These are phyloP conservation scores for Eimeria falciformis DNA, from an alignment of 169 alveolate species.

Conservation along the genomic window DNA sequence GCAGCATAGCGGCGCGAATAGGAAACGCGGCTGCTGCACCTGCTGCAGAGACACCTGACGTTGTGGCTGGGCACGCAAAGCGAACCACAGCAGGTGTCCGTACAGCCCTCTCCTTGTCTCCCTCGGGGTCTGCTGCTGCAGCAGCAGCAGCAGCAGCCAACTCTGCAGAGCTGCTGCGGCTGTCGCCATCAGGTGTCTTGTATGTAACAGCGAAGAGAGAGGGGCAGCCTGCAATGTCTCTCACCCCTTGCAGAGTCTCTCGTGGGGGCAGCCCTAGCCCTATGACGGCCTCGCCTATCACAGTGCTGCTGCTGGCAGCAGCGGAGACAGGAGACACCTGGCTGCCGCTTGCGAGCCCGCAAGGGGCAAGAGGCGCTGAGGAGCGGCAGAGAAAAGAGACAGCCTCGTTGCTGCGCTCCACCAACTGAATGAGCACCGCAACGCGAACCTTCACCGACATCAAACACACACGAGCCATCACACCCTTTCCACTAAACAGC, in stretches of 20 bases:
- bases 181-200: not conserved
- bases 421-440: constrained; percentile 63
- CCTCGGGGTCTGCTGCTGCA: constrained; percentile 1
- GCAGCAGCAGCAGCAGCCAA: constrained; percentile 27
- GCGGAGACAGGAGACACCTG: not conserved
- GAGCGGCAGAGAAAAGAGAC: constrained; percentile 73
- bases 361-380: constrained; percentile 26
- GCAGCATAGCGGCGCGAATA: not conserved
- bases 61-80: constrained; percentile 29
- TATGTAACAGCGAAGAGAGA: constrained; percentile 32
- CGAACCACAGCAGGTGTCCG: not conserved
- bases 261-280: constrained; percentile 64
- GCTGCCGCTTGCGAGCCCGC: constrained; percentile 44
- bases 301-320: constrained; percentile 38
- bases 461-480: not conserved
- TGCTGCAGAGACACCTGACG: constrained; percentile 19
- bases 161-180: not conserved
- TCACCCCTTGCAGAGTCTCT: constrained; percentile 63
- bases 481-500: not conserved
- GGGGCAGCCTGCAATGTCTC: constrained; percentile 29
- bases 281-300: constrained; percentile 33
- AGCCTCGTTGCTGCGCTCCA: constrained; percentile 59
- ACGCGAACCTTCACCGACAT: constrained; percentile 59
- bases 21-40: not conserved
- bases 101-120: not conserved